These are phyloP conservation scores for Pythium volutum DNA, from an alignment of 352 stramenopile species.

Conservation along the genomic window DNA sequence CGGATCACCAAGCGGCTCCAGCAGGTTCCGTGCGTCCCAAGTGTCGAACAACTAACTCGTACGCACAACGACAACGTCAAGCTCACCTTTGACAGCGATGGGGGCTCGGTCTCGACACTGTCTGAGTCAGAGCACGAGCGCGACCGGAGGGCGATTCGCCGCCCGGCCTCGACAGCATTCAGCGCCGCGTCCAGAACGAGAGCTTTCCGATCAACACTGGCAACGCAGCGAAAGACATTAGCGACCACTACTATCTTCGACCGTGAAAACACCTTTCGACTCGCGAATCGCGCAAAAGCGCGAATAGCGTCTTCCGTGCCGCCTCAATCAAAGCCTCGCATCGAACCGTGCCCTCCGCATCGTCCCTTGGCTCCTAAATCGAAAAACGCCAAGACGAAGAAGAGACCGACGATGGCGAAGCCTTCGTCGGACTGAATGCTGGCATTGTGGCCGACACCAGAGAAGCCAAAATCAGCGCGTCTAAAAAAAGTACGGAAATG, in stretches of 20 bases:
- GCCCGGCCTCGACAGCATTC: not conserved
- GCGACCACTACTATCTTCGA: not conserved
- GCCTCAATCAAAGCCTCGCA: not conserved
- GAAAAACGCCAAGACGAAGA: slow-evolving; percentile 5
- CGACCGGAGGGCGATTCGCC: not conserved
- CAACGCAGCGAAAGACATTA: not conserved
- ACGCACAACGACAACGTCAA: not conserved
- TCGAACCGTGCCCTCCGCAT: not conserved
- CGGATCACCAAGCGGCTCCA: slow-evolving; percentile 59
- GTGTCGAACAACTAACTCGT: not conserved
- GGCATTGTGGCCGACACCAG: no score
- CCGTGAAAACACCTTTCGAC: slow-evolving; percentile 11
- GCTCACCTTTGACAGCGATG: slow-evolving; percentile 1
- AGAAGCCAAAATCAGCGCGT: not conserved
- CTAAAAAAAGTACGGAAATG: not conserved
- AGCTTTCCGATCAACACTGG: not conserved
- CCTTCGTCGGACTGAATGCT: not conserved
- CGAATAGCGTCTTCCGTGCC: not conserved
- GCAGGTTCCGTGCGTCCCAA: slow-evolving; percentile 29
- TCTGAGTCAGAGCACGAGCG: slow-evolving; percentile 20
- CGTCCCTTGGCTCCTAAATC: not conserved
- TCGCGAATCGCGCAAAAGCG: not conserved
- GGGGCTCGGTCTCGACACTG: slow-evolving; percentile 11
- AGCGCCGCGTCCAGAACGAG: not conserved
- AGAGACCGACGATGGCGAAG: not conserved